A percentile compares a stretch with the other conserved stretches of the same genome.
Conservation (phyloP, 2,329 filamentous ascomycete species). For the Celoporthe dispersa region DNA sequence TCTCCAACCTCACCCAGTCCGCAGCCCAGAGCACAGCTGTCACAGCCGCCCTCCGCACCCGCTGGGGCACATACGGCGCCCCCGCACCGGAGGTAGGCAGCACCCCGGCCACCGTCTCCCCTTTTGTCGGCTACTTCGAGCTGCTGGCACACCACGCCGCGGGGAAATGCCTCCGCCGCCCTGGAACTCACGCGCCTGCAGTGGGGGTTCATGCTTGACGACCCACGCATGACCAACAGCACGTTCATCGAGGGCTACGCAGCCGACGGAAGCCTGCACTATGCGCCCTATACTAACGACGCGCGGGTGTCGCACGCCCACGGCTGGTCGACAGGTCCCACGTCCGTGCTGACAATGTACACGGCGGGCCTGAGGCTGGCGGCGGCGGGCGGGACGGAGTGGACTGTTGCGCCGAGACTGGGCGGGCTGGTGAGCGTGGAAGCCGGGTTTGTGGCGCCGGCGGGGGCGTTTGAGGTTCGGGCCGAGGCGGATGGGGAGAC, state of each 20-base stretch:
- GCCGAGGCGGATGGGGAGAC: conserved; percentile 9
- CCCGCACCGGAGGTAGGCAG: conserved; percentile 22
- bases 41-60: conserved; percentile 16
- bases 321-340: conserved; percentile 25
- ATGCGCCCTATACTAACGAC: conserved; percentile 25
- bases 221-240: conserved; percentile 25
- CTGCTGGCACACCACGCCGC: conserved; percentile 20
- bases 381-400: conserved; percentile 17
- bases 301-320: conserved; percentile 22
- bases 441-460: conserved; percentile 10
- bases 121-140: conserved; percentile 27
- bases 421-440: conserved; percentile 10
- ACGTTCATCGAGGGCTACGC: conserved; percentile 23
- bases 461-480: conserved; percentile 8
- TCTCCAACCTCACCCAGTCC: conserved; percentile 24
- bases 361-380: conserved; percentile 20
- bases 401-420: conserved; percentile 19
- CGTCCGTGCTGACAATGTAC: conserved; percentile 15
- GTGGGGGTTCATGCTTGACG: conserved; percentile 29
- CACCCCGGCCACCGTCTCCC: conserved; percentile 18
- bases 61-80: conserved; percentile 22
- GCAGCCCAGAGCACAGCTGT: conserved; percentile 9
- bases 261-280: conserved; percentile 25
- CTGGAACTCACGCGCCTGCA: conserved; percentile 15
- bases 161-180: conserved; percentile 17